These are phyloP conservation scores for Decorospora gaudefroyi DNA, from an alignment of 2,329 filamentous ascomycete species.

Conservation along the genomic window DNA sequence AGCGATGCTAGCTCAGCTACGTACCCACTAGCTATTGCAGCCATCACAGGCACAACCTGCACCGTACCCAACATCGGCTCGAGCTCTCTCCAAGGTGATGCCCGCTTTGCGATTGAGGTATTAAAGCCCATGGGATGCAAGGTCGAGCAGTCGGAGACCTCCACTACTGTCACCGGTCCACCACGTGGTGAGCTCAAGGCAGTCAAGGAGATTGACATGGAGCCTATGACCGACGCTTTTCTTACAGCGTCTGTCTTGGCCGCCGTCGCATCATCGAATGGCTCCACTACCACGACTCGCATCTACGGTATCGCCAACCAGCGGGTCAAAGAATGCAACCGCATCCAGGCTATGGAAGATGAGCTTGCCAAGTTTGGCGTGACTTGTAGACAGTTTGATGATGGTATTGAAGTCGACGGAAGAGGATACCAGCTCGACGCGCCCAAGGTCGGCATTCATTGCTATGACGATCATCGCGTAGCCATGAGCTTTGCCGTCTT, in stretches of 20 bases:
- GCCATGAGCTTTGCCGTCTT: constrained; percentile 98
- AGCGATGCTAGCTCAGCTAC: constrained; percentile 98
- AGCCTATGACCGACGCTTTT: constrained; percentile 99
- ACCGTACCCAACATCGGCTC: constrained; percentile 96
- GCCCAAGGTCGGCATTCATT: constrained; percentile 71
- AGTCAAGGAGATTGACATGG: constrained; percentile 89
- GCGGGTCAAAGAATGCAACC: constrained; percentile 96
- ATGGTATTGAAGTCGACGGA: constrained; percentile 81
- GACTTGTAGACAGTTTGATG: constrained; percentile 81
- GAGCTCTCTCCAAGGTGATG: constrained; percentile 89
- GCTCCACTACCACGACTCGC: constrained; percentile 66
- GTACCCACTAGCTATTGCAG: constrained; percentile 90
- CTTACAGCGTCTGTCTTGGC: constrained; percentile 91
- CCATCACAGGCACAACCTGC: constrained; percentile 93
- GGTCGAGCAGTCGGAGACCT: constrained; percentile 80
- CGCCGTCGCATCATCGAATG: constrained; percentile 77
- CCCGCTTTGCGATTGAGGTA: constrained; percentile 89
- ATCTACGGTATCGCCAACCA: constrained; percentile 98
- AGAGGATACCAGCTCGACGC: constrained; percentile 57
- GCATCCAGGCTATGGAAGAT: constrained; percentile 92
- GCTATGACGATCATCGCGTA: constrained; percentile 96
- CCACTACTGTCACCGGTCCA: constrained; percentile 94
- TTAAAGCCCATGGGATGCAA: constrained; percentile 90
- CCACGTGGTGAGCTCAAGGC: constrained; percentile 71
- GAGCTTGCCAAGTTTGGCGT: constrained; percentile 95